phyloP scores from a whole-genome alignment of 1,284 basidiomycete species.

The Apiotrichum akiyoshidainum region DNA sequence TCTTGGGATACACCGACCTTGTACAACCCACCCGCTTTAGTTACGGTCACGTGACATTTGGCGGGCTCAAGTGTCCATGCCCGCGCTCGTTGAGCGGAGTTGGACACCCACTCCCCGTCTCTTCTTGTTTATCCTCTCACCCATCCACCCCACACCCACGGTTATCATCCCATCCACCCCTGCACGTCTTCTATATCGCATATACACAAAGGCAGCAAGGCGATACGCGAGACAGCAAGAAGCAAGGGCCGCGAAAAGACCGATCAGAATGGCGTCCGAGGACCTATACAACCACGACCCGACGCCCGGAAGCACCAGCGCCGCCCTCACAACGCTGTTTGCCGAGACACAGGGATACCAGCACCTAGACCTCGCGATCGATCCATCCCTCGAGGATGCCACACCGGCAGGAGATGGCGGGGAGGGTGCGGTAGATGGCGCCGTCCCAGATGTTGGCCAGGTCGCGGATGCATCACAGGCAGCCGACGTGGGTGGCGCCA shows the following conservation, averaged over 20 bases:
- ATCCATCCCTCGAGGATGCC: conserved; percentile 2
- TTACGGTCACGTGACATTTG: too few relatives aligned
- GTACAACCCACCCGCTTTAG: not conserved
- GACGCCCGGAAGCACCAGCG: conserved; percentile 9
- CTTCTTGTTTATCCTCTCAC: not conserved
- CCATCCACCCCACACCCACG: too few relatives aligned
- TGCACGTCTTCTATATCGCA: too few relatives aligned
- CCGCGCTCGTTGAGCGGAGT: not conserved
- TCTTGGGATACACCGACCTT: not conserved
- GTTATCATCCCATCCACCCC: not conserved
- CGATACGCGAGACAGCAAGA: too few relatives aligned
- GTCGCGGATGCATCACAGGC: too few relatives aligned
- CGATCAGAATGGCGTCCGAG: not conserved
- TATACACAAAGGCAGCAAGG: too few relatives aligned
- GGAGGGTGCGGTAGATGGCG: too few relatives aligned
- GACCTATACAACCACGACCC: not conserved
- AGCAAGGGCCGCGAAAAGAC: too few relatives aligned
- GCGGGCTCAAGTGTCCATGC: not conserved
- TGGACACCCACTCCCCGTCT: not conserved
- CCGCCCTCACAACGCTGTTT: conserved; percentile 19
- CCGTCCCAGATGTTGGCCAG: too few relatives aligned
- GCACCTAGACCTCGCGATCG: conserved; percentile 7
- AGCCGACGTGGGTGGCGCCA: too few relatives aligned
- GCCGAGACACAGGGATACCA: conserved; percentile 7
- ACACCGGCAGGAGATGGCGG: too few relatives aligned